These are phyloP conservation scores for Penicillium sp. DNA, from an alignment of 2,329 filamentous ascomycete species.

Conservation along the genomic window DNA sequence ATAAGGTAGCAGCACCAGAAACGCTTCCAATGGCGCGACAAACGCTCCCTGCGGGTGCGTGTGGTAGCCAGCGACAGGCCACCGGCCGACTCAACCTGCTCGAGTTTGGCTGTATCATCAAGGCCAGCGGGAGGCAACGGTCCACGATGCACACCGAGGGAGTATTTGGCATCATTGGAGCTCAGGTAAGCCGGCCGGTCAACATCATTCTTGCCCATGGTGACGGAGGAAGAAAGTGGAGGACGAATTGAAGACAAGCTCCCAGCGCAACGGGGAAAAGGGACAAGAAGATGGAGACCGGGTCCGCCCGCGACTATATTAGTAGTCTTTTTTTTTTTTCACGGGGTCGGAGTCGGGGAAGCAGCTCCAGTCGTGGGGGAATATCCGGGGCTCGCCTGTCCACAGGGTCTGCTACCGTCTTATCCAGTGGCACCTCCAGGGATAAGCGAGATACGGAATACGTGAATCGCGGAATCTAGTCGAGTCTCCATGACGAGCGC, in stretches of 20 bases:
- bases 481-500: no score
- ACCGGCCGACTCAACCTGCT: constrained; percentile 33
- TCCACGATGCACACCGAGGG: constrained; percentile 36
- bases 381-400: constrained; percentile 6
- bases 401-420: neutral
- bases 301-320: constrained; percentile 5
- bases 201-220: constrained; percentile 28
- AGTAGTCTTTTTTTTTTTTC: no score
- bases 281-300: constrained; percentile 3
- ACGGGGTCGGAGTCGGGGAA: neutral
- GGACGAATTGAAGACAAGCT: neutral
- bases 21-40: constrained; percentile 41
- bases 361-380: neutral
- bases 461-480: no score
- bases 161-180: constrained; percentile 35
- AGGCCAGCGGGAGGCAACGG: constrained; percentile 25
- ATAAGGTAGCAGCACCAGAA: constrained; percentile 46
- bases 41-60: constrained; percentile 29
- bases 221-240: constrained; percentile 6
- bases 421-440: no score
- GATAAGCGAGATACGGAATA: constrained; percentile 11
- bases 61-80: constrained; percentile 31
- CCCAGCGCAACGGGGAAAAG: neutral
- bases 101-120: constrained; percentile 26
- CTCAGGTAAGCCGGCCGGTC: constrained; percentile 32